Base-by-base conservation (phyloP, 2,329 filamentous ascomycete species). In the Leptographium procerum region DNA sequence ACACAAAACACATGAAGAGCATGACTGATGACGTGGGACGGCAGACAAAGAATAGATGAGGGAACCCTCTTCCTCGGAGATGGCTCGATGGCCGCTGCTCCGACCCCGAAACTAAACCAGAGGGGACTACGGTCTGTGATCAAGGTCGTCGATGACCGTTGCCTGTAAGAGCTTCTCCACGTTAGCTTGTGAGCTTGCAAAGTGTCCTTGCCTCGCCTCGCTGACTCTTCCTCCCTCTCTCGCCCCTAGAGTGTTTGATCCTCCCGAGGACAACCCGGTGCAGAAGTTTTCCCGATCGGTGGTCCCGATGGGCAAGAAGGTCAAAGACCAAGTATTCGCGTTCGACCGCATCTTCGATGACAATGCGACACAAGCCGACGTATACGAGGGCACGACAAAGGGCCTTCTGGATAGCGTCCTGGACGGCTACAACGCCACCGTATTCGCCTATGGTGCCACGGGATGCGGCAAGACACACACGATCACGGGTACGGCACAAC, bases 391-490 rank as follows among this genome's bases (percentile, higher is more conserved):
- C 16, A 97, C 94, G 0, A 96, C 92, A 1, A 88, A 87, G 71
- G 83, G 77, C 58, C 81, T 99, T n/a, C 82, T 99, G 61, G 92
- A 97, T 70, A 96, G 87, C 69, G 91, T 99, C 19, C 79, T 99
- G 60, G 91, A 99, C 65, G 94, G 94, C 64, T 99, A 96, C 78
- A 99, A 99, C 77, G 94, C 94, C 53, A 99, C 94, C 0, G 94
- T 99, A 5, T 99, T 99, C 70, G 94, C 94, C 55, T 99, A 99
- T 71, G 94, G 94, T 65, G 94, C 94, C 45, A 99, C 94, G 0
- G 94, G 94, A 45, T 99, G 94, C 72, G 94, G 94, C 72, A 99
- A 99, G 76, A 99, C 94, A 28, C 94, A 99, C 71, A 99, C 94
- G 11, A 99, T 99, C 67, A 90, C 87, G 3, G 94, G 94, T 64